These are phyloP conservation scores for Nigrograna mackinnonii DNA, from an alignment of 2,329 filamentous ascomycete species.

Conservation along the genomic window DNA sequence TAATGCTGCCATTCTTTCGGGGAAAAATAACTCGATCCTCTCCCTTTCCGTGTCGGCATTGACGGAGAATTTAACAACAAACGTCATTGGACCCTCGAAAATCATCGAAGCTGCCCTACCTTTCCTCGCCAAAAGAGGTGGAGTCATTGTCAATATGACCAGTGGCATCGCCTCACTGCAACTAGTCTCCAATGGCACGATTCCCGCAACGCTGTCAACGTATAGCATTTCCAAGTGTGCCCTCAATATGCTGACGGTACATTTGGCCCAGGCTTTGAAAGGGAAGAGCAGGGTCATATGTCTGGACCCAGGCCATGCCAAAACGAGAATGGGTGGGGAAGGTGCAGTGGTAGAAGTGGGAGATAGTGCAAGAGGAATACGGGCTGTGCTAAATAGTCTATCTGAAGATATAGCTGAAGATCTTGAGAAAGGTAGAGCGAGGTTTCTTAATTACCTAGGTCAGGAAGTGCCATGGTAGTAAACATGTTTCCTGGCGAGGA, in stretches of 20 bases:
- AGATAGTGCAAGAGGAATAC: conserved; percentile 9
- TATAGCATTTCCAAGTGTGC: conserved; percentile 10
- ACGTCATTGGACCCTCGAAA: conserved; percentile 43
- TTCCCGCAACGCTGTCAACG: conserved; percentile 3
- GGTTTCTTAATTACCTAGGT: conserved; percentile 7
- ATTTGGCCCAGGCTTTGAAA: conserved; percentile 8
- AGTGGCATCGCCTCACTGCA: conserved; percentile 19
- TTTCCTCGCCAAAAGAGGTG: conserved; percentile 33
- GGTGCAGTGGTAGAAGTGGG: conserved; percentile 7
- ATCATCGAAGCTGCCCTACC: conserved; percentile 41
- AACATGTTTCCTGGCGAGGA: too few species aligned
- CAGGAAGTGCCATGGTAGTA: conserved; percentile 12
- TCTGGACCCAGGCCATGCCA: conserved; percentile 10
- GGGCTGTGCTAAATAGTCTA: conserved; percentile 2
- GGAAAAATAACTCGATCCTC: neutral
- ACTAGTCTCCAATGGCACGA: conserved; percentile 6
- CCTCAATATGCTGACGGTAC: conserved; percentile 12
- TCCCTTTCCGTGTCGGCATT: conserved; percentile 4
- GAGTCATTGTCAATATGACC: conserved; percentile 40
- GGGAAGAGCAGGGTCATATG: conserved; percentile 5
- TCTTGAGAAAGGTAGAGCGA: conserved; percentile 3
- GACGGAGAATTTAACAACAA: conserved; percentile 30
- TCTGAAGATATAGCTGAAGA: conserved; percentile 2
- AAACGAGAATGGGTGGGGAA: conserved; percentile 10
- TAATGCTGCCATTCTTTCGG: conserved; percentile 7